Percentiles rank a stretch among this genome's conserved stretches.
Conservation (phyloP, 2,329 filamentous ascomycete species). For the Ascomycota sp. region DNA sequence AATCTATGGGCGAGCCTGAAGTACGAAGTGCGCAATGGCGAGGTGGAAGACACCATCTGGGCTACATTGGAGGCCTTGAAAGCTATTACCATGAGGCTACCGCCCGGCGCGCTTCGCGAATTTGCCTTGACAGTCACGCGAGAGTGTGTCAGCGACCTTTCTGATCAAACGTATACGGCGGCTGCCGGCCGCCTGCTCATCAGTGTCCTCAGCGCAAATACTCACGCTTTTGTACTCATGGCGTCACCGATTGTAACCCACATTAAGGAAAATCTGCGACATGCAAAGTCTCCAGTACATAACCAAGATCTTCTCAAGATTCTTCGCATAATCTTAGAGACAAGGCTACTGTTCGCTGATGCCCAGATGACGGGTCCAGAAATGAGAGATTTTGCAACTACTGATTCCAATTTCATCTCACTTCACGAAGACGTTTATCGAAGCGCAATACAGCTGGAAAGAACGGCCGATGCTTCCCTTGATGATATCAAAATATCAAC, state of each 20-base stretch:
- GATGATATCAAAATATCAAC: conserved; percentile 20
- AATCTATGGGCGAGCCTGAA: conserved; percentile 38
- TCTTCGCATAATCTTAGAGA: conserved; percentile 26
- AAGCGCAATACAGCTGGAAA: conserved; percentile 11
- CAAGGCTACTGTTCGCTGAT: conserved; percentile 18
- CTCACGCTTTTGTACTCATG: conserved; percentile 24
- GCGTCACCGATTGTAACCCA: conserved; percentile 23
- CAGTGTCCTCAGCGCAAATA: conserved; percentile 25
- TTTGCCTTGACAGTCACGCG: conserved; percentile 26
- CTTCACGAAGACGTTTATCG: conserved; percentile 23
- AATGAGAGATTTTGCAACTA: conserved; percentile 14
- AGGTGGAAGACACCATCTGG: conserved; percentile 33
- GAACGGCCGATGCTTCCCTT: conserved; percentile 8
- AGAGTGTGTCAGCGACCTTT: conserved; percentile 30
- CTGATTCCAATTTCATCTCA: conserved; percentile 16
- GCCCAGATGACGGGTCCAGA: conserved; percentile 13
- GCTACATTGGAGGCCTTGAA: conserved; percentile 31
- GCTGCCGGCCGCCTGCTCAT: conserved; percentile 29
- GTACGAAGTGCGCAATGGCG: conserved; percentile 38
- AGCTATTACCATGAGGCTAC: conserved; percentile 22
- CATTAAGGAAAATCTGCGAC: conserved; percentile 26
- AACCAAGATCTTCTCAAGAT: conserved; percentile 28
- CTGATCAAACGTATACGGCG: conserved; percentile 28
- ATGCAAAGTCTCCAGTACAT: conserved; percentile 26
- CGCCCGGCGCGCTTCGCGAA: conserved; percentile 19